Evolutionary conservation across 225 moss, liverwort and hornwort genomes (phyloP).

Genomic region (Neckera pumila): DNA sequence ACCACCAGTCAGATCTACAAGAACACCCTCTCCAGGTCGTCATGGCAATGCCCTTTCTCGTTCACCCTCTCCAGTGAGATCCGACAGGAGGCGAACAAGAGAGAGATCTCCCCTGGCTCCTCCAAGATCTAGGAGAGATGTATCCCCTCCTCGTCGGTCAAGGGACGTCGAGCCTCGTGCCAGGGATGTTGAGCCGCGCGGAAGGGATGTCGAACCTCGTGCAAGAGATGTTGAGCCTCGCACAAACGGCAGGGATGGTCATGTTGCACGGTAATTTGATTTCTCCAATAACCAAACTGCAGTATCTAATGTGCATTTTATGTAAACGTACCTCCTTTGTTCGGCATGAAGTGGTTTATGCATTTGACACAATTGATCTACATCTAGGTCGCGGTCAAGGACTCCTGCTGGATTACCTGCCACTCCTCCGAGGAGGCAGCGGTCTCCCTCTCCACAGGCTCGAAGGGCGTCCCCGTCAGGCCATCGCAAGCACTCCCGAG

Average conservation of each 20-base stretch:
- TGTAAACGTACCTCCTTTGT: neutral
- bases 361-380: neutral
- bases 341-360: neutral
- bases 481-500: conserved; percentile 22
- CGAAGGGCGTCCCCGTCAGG: conserved; percentile 20
- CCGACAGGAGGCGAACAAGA: conserved; percentile 24
- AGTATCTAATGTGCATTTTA: neutral
- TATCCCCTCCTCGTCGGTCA: conserved; percentile 9
- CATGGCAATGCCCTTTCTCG: conserved; percentile 29
- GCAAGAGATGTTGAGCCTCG: neutral
- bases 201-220: conserved; percentile 3
- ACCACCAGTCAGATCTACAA: conserved; percentile 46
- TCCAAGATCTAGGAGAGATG: conserved; percentile 10
- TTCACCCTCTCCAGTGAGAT: conserved; percentile 37
- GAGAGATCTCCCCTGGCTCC: conserved; percentile 30
- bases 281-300: neutral
- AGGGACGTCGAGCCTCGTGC: conserved; percentile 8
- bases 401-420: conserved; percentile 28
- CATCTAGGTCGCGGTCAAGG: conserved; percentile 30
- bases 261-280: conserved; percentile 11
- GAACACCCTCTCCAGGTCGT: conserved; percentile 44
- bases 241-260: conserved; percentile 17
- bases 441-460: conserved; percentile 28
- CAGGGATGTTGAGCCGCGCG: conserved; percentile 14
- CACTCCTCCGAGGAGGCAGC: conserved; percentile 29